phyloP scores from a whole-genome alignment of 805 yeast species.

The Clavispora asparagi region DNA sequence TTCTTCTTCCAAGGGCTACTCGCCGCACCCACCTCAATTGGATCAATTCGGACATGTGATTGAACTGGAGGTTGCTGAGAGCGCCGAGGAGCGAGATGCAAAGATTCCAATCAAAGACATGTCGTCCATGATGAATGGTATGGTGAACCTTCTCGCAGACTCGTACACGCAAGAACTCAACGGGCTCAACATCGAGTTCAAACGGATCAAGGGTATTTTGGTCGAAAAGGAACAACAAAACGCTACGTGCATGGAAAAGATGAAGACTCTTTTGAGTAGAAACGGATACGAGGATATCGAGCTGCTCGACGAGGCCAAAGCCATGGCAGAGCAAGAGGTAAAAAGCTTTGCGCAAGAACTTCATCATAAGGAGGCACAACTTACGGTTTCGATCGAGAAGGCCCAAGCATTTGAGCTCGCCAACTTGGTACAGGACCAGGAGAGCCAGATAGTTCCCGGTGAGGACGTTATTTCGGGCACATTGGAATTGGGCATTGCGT shows the following conservation, averaged over 20 bases:
- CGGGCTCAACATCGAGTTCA: constrained; percentile 25
- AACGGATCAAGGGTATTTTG: constrained; percentile 34
- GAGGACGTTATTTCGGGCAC: not conserved
- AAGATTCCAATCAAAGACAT: constrained; percentile 29
- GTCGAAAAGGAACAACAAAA: constrained; percentile 45
- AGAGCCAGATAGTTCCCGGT: constrained; percentile 8
- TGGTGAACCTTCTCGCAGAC: constrained; percentile 47
- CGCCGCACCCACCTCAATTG: constrained; percentile 31
- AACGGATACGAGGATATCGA: constrained; percentile 24
- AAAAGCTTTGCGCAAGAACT: constrained; percentile 4
- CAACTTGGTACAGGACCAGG: constrained; percentile 33
- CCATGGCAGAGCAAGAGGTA: constrained; percentile 16
- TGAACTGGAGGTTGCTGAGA: constrained; percentile 7
- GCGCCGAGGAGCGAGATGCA: constrained; percentile 17
- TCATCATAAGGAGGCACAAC: constrained; percentile 8
- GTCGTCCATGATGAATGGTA: constrained; percentile 29
- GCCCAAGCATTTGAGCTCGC: constrained; percentile 43
- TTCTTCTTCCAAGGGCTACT: constrained; percentile 12
- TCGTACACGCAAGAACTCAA: constrained; percentile 51
- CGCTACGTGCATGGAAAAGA: constrained; percentile 22
- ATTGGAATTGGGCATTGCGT: constrained; percentile 14
- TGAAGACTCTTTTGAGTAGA: constrained; percentile 24
- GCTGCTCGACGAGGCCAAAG: constrained; percentile 23
- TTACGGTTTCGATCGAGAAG: constrained; percentile 8
- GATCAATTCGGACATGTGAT: constrained; percentile 27